Evolutionary conservation across 441 rosid species (phyloP).

Genomic region (Pelargonium fulgidum): DNA sequence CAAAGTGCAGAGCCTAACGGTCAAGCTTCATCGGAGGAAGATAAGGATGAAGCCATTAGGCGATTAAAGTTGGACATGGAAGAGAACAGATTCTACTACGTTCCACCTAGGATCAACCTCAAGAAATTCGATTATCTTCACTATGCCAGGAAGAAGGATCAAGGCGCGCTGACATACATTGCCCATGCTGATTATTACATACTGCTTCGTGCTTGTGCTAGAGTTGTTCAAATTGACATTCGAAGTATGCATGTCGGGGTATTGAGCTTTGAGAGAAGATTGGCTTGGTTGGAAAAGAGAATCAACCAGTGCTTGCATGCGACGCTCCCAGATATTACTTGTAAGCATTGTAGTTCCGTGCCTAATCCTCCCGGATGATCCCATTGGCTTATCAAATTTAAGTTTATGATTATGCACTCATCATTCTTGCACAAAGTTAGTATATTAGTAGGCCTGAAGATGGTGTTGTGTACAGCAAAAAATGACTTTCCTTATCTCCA

Average conservation of each 20-base stretch:
- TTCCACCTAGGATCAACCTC: conserved; percentile 54
- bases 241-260: conserved; percentile 58
- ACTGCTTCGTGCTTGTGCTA: conserved; percentile 58
- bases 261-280: conserved; percentile 56
- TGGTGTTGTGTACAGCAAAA: background rate
- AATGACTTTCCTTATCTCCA: background rate
- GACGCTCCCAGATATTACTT: conserved; percentile 36
- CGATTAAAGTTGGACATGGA: conserved; percentile 52
- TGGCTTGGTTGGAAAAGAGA: conserved; percentile 66
- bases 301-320: conserved; percentile 48
- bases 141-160: conserved; percentile 46
- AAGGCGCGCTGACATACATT: conserved; percentile 41
- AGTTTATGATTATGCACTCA: conserved; percentile 15
- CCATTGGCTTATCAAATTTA: conserved; percentile 25
- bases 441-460: background rate
- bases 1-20: conserved; percentile 16
- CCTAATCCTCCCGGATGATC: conserved; percentile 25
- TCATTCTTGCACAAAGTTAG: background rate
- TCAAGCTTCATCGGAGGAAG: conserved; percentile 23
- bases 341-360: conserved; percentile 37
- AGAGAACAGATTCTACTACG: conserved; percentile 56
- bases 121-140: conserved; percentile 60
- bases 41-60: conserved; percentile 30
- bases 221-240: conserved; percentile 50
- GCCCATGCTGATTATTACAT: conserved; percentile 84